Conservation (phyloP, 306 rosid genomes). For the Dryas octopetala region DNA sequence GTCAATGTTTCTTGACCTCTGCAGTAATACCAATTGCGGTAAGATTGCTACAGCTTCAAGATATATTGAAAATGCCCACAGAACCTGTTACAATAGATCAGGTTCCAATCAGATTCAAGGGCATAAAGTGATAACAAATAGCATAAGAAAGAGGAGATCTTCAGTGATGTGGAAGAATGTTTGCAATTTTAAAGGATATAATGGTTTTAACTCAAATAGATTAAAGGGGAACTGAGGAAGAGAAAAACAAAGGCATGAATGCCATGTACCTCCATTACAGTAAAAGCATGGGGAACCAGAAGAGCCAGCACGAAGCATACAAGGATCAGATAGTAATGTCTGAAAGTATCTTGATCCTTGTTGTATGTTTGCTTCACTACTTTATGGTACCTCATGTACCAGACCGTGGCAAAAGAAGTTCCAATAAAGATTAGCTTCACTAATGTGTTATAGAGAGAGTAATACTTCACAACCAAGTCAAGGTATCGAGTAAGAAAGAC, state of each 20-base stretch:
- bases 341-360: slow-evolving; percentile 39
- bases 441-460: slow-evolving; percentile 31
- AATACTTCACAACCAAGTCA: slow-evolving; percentile 27
- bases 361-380: slow-evolving; percentile 41
- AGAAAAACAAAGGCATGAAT: background rate
- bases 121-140: background rate
- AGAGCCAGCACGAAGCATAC: slow-evolving; percentile 31
- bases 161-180: too few relatives aligned
- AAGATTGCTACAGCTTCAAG: slow-evolving; percentile 34
- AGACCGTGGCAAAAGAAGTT: slow-evolving; percentile 33
- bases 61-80: slow-evolving; percentile 31
- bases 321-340: slow-evolving; percentile 31
- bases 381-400: slow-evolving; percentile 46
- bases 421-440: slow-evolving; percentile 32
- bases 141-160: background rate
- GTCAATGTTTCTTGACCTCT: slow-evolving; percentile 30
- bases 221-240: background rate
- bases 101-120: background rate
- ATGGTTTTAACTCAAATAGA: background rate
- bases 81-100: slow-evolving; percentile 8
- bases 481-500: slow-evolving; percentile 40
- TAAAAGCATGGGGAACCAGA: slow-evolving; percentile 18
- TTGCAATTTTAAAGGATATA: background rate
- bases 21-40: slow-evolving; percentile 35
- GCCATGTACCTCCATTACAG: slow-evolving; percentile 15